Percentiles rank a stretch among this genome's conserved stretches.
Conservation (phyloP, 139 green algal species). For the Haematococcus lacustris region DNA sequence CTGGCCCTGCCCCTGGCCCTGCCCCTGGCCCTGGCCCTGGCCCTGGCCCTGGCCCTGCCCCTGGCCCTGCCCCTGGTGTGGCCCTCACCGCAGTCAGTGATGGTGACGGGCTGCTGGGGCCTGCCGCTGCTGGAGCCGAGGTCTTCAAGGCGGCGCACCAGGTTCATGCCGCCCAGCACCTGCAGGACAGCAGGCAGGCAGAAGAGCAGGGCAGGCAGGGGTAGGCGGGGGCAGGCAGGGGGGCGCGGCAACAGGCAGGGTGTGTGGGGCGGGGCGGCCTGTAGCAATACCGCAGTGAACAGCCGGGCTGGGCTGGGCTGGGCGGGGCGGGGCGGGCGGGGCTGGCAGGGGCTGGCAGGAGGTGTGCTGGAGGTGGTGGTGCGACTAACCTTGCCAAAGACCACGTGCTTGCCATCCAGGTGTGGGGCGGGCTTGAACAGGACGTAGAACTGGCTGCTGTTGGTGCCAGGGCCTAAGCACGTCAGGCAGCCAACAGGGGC, state of each 20-base stretch:
- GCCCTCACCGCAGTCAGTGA: conserved; percentile 9
- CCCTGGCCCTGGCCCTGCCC: too few species aligned
- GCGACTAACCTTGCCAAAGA: too few species aligned
- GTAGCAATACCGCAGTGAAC: not conserved
- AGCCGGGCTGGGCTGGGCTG: not conserved
- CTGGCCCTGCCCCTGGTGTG: too few species aligned
- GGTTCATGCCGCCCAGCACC: conserved; percentile 11
- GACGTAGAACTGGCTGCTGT: conserved; percentile 63
- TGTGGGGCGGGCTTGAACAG: conserved; percentile 36
- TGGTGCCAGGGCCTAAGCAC: too few species aligned
- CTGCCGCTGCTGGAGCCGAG: conserved; percentile 7
- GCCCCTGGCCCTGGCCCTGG: too few species aligned
- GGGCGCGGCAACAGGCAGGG: not conserved
- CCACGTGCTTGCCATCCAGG: conserved; percentile 36
- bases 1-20: too few species aligned
- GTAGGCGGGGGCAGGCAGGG: not conserved
- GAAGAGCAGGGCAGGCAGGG: not conserved
- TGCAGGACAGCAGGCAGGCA: not conserved
- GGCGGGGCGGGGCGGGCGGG: not conserved
- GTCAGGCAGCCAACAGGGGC: too few species aligned
- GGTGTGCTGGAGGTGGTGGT: too few species aligned
- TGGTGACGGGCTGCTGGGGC: conserved; percentile 1
- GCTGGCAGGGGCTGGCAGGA: too few species aligned
- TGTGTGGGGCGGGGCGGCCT: too few species aligned
- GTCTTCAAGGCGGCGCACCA: conserved; percentile 6